Conservation (phyloP, 768 basidiomycete species). For the Rhizopogon sp. region DNA sequence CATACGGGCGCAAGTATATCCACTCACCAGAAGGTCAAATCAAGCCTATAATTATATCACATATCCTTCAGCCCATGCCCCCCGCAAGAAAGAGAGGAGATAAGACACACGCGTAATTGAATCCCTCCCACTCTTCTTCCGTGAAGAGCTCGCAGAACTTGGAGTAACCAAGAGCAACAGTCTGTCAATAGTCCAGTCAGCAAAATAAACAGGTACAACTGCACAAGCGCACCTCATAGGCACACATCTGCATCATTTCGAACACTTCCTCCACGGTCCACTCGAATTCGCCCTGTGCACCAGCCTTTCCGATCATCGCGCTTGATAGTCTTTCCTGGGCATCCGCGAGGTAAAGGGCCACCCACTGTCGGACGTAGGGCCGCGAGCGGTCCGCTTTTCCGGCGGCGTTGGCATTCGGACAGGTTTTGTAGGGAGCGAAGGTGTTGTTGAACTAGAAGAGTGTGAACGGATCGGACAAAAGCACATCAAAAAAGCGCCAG, state of each 20-base stretch:
- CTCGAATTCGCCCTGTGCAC: conserved; percentile 41
- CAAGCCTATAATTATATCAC: conserved; percentile 37
- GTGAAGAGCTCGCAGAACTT: conserved; percentile 91
- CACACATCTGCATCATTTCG: conserved; percentile 76
- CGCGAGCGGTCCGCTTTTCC: conserved; percentile 52
- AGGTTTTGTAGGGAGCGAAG: conserved; percentile 80
- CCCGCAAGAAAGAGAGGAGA: not conserved
- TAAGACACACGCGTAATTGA: conserved; percentile 65
- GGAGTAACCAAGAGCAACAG: conserved; percentile 88
- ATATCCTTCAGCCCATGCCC: not conserved
- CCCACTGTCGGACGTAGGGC: conserved; percentile 62
- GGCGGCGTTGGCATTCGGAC: conserved; percentile 51
- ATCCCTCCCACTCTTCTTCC: conserved; percentile 89
- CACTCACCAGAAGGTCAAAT: conserved; percentile 55
- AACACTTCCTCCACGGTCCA: conserved; percentile 68
- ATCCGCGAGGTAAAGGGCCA: conserved; percentile 61
- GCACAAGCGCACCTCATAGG: conserved; percentile 63
- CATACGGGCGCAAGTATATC: not conserved
- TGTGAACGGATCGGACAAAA: not conserved
- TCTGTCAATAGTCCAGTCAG: conserved; percentile 36
- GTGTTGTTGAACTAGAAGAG: conserved; percentile 69
- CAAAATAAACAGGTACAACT: not conserved
- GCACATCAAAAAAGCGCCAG: not conserved
- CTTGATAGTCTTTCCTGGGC: conserved; percentile 51
- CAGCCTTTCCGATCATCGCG: not conserved